Evolutionary conservation across 805 yeast species (phyloP), one percentile per base, ranked within the genome.

Genomic region (Jamesozyma rosinii): DNA sequence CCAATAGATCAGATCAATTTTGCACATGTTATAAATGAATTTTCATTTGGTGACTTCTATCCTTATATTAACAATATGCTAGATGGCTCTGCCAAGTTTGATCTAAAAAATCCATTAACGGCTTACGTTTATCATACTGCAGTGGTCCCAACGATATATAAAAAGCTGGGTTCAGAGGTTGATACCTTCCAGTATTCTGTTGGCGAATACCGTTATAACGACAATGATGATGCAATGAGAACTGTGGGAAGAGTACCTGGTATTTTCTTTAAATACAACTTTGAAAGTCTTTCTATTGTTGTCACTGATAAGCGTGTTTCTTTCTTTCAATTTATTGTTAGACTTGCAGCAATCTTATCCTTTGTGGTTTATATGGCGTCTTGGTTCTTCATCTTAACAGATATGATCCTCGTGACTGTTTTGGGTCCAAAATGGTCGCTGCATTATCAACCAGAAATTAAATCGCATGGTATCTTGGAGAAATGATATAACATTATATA

Each of bases 31-130:
- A 81, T 92, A 46, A 76, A 76, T 46, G 97, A 90, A 61, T 76
- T 88, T 49, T 87, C 97, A 10, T 90, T 81, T 64, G 98, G 98
- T 13, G 85, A 78, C 31, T 88, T 83, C 62, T 88, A 78, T 57
- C 97, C 98, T 3, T 82, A 75, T 52, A 71, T 89, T 49, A 73
- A 81, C 52, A 90, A 90, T 57, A 95, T 96, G n/a, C 71, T 92
- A 49, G 97, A 92, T 61, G 71, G 70, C 38, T 81, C 90, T 0
- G 82, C 77, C 0, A 76, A 80, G 50, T 44, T 63, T 18, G 59
- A 63, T 15, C 72, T 87, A 1, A 66, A 68, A 0, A 69, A 73
- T 2, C 66, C 71, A 19, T 46, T 69, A 17, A 78, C 74, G 45
- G 61, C 71, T 1, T 85, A 69, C 63, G 75, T 75, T 41, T 92